Evolutionary conservation across 192 early-diverging fungal species (phyloP).

Genomic region (Geranomyces variabilis): DNA sequence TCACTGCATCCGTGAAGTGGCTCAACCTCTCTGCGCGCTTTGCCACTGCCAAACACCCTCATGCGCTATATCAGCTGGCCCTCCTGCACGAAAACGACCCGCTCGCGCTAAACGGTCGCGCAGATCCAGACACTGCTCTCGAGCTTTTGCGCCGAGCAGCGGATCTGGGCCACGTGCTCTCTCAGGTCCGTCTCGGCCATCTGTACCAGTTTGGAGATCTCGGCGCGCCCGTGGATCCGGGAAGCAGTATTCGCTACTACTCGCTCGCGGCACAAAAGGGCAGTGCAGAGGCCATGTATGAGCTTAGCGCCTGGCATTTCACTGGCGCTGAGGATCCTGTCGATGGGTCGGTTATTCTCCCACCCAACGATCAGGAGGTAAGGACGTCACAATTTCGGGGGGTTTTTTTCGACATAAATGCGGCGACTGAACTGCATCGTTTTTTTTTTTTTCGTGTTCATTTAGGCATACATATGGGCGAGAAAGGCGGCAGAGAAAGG

Average conservation of each 20-base stretch:
- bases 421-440: no score
- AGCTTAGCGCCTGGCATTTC: slow-evolving; percentile 21
- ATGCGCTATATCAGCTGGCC: slow-evolving; percentile 17
- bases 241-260: neutral
- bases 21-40: slow-evolving; percentile 17
- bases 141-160: slow-evolving; percentile 15
- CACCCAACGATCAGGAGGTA: slow-evolving; percentile 10
- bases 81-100: slow-evolving; percentile 18
- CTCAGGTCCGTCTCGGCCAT: slow-evolving; percentile 20
- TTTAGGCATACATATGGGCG: slow-evolving; percentile 21
- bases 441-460: no score
- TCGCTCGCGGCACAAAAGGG: slow-evolving; percentile 9
- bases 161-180: slow-evolving; percentile 18
- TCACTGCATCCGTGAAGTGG: slow-evolving; percentile 19
- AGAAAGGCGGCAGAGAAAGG: slow-evolving; percentile 20
- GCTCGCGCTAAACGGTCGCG: neutral
- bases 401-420: no score
- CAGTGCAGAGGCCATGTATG: slow-evolving; percentile 24
- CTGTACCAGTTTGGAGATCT: slow-evolving; percentile 21
- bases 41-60: slow-evolving; percentile 20
- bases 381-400: no score
- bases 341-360: neutral
- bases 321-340: slow-evolving; percentile 23
- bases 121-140: neutral
- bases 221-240: slow-evolving; percentile 14